Evolutionary conservation across 1,284 basidiomycete genomes (phyloP).

Genomic region (Volvariella surrecta): DNA sequence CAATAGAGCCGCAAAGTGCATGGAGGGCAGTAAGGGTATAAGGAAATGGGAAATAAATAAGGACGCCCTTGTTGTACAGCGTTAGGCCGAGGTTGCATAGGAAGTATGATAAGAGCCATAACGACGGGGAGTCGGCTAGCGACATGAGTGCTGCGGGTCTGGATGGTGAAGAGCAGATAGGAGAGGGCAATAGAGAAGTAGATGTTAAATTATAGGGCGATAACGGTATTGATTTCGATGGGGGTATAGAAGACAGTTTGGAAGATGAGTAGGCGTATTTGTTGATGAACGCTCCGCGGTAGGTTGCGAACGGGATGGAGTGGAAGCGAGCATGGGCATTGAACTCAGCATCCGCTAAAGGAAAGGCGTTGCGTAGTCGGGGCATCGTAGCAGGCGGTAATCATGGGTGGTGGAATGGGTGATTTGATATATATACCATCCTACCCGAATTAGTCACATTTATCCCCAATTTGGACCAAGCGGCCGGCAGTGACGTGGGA

Average conservation of each 20-base stretch:
- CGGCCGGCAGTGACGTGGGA: too few relatives aligned
- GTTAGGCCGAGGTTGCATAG: slow-evolving; percentile 84
- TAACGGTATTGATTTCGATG: not conserved
- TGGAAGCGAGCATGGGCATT: too few relatives aligned
- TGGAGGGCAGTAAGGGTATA: slow-evolving; percentile 87
- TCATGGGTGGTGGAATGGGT: too few relatives aligned
- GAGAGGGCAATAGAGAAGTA: not conserved
- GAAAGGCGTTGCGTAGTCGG: not conserved
- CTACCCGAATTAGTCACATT: too few relatives aligned
- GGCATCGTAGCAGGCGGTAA: too few relatives aligned
- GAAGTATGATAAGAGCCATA: slow-evolving; percentile 81
- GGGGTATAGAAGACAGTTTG: not conserved
- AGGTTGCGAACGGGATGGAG: not conserved
- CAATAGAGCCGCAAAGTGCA: slow-evolving; percentile 74
- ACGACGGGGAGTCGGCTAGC: slow-evolving; percentile 17
- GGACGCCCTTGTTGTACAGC: slow-evolving; percentile 86
- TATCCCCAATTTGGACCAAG: too few relatives aligned
- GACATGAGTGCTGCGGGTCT: not conserved
- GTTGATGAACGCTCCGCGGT: not conserved
- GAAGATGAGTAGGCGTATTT: too few relatives aligned
- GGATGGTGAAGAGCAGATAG: not conserved
- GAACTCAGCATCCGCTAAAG: not conserved
- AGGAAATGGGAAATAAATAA: slow-evolving; percentile 87
- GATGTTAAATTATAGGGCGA: too few relatives aligned
- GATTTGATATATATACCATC: too few relatives aligned